Evolutionary conservation across 768 basidiomycete species (phyloP).

Genomic region (Strobilomyces confusus): DNA sequence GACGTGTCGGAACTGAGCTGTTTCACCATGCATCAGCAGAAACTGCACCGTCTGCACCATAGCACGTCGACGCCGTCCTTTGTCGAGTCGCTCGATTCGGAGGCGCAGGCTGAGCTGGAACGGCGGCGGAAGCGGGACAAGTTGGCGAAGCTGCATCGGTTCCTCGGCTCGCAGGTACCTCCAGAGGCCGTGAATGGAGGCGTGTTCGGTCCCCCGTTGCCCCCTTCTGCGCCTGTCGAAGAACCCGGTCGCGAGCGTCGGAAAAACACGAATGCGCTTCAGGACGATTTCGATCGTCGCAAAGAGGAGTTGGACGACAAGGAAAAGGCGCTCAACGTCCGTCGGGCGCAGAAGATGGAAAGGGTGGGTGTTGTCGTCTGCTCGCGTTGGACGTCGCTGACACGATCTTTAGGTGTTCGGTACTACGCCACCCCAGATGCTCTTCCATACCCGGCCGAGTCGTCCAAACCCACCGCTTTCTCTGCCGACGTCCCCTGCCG

Average conservation of each 20-base stretch:
- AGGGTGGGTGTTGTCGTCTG: constrained; percentile 45
- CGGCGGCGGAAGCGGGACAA: constrained; percentile 69
- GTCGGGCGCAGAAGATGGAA: constrained; percentile 83
- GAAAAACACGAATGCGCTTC: constrained; percentile 46
- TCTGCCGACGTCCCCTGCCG: constrained; percentile 22
- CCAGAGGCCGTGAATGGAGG: constrained; percentile 59
- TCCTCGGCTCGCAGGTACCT: constrained; percentile 79
- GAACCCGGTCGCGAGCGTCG: constrained; percentile 37
- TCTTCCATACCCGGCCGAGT: constrained; percentile 65
- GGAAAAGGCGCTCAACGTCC: constrained; percentile 78
- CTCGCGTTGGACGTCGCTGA: background rate
- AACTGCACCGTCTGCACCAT: constrained; percentile 22
- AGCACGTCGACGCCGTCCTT: constrained; percentile 45
- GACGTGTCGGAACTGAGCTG: constrained; percentile 29
- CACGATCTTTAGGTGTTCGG: constrained; percentile 63
- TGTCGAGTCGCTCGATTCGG: constrained; percentile 46
- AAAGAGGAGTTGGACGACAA: constrained; percentile 67
- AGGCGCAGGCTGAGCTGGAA: constrained; percentile 57
- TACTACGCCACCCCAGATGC: constrained; percentile 69
- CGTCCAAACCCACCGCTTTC: constrained; percentile 33
- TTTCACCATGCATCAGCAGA: constrained; percentile 25
- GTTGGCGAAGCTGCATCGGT: constrained; percentile 78
- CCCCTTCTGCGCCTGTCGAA: constrained; percentile 26
- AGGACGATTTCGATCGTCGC: constrained; percentile 54
- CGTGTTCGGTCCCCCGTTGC: constrained; percentile 30